Base-by-base conservation (phyloP, 1,284 basidiomycete species). In the Cutaneotrichosporon dermatis region DNA sequence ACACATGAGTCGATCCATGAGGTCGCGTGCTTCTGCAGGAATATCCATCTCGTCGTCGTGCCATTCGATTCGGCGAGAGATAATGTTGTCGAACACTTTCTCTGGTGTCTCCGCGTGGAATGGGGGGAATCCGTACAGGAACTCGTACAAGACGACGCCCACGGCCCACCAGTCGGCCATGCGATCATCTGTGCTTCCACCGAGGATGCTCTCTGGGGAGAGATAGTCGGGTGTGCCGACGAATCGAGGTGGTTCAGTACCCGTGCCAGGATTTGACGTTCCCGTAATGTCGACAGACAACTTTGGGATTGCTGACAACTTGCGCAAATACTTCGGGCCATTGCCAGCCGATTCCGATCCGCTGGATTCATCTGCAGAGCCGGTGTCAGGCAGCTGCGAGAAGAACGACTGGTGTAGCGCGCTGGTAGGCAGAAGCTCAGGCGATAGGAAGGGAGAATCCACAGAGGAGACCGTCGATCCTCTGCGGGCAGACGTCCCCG, bases 141-240 rank as follows among this genome's bases (percentile, higher is more conserved):
- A 99, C 80, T 99, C 95, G 79, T 99, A 99, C 35, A 93, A 89
- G 70, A 99, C 96, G 49, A 98, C 93, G 62, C 96, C 96, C 40
- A 99, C 83, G 12, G 96, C 96, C 96, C 96, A 99, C 81, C 96
- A 99, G 80, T 99, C 96, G 63, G 98, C 96, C 12, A 88, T 87
- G 45, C 88, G 89, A 78, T 99, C 94, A 73, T 99, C 95, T 55
- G 92, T 92, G 53, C 93, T 89, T 65, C 98, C 84, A 62, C 96
- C 96, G 57, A 98, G 84, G 63, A 99, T 97, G 50, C 90, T 95
- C 78, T 98, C 94, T 0, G 94, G 94, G 4, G 94, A 92, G 44
- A 98, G 83, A 76, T 98, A 98, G 78, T 98, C 94, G 4, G 95
- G 95, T 2, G 94, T 98, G 12, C 94, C 94, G 8, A 96, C 94